These are phyloP conservation scores for Termitomyces titanicus DNA, from an alignment of 768 basidiomycete species.

Conservation along the genomic window DNA sequence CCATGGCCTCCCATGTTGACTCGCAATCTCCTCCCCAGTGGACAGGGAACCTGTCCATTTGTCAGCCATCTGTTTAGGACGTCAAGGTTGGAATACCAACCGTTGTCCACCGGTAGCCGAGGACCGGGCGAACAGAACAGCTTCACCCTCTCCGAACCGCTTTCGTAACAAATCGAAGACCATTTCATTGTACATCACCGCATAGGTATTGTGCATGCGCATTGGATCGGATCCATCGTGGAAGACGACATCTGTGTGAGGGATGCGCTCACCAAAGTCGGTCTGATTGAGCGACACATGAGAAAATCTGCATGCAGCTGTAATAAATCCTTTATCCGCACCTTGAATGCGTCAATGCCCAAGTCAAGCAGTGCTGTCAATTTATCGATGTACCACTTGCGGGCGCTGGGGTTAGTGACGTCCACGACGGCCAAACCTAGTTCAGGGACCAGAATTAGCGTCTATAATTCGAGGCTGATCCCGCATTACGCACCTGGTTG, in stretches of 20 bases:
- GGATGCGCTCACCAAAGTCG: constrained; percentile 77
- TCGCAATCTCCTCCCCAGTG: constrained; percentile 80
- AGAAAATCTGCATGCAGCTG: background rate
- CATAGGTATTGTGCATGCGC: constrained; percentile 70
- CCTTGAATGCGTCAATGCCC: constrained; percentile 60
- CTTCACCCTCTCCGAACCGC: constrained; percentile 59
- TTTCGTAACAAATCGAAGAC: constrained; percentile 61
- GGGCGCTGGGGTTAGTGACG: constrained; percentile 50
- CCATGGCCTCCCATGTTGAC: constrained; percentile 77
- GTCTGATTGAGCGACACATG: constrained; percentile 36
- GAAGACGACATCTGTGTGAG: constrained; percentile 58
- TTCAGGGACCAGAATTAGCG: background rate
- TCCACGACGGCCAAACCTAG: constrained; percentile 56
- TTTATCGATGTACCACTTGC: constrained; percentile 52
- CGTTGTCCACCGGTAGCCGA: constrained; percentile 70
- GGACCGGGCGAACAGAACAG: constrained; percentile 67
- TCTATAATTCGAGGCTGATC: background rate
- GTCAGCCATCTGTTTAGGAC: background rate
- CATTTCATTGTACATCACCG: constrained; percentile 65
- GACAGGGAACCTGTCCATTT: constrained; percentile 30
- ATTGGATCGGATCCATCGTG: constrained; percentile 67
- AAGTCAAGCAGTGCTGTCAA: constrained; percentile 48
- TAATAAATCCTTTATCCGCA: constrained; percentile 17
- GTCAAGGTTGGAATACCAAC: constrained; percentile 20
- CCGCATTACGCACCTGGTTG: constrained; percentile 37